Base-by-base conservation (phyloP, 257 asterid genomes). In the Fraxinus excelsior region DNA sequence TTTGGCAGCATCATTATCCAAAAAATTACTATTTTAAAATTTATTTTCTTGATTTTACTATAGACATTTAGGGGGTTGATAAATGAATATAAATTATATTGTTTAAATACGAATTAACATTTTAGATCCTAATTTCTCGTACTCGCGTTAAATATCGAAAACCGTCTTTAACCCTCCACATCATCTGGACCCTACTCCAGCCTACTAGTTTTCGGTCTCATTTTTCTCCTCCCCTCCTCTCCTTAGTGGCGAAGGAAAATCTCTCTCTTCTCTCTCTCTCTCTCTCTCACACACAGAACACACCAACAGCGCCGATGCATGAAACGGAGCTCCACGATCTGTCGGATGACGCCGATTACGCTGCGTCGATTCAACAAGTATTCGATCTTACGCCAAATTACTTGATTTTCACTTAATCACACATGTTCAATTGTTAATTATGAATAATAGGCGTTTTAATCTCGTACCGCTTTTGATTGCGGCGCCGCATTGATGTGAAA, bases 321-420 rank as follows among this genome's bases (percentile, higher is more conserved):
- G 97, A 95, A 79, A 75, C 90, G 11, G 97, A 93, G 66, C 81
- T 84, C 69, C 83, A 86, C 82, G 98, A 95, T 84, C 90, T 95
- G 4, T 86, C 99, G 19, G 99, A 95, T 82, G 99, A 95, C 70
- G 93, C 91, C 77, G 97, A 95, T 80, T 95, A 95, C 76, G 99
- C 96, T 67, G 99, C 97, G 29, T 92, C 97, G 67, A 80, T 88
- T 78, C 92, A 90, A 79, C 96, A 91, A 84, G 98, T 92, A 58
- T 58, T 84, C 49, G 40, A 18, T 82, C 46, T 74, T 5, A 18
- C 31, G 18, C 34, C 53, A 23, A 19, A 49, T 66, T 75, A 28
- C 26, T 44, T 76, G 16, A 65, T 23, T 76, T 74, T 19, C 71
- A 72, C 66, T 53, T n/a, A 65, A 40, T 51, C 60, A 14, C 69